Base-by-base conservation (phyloP, 495 filamentous ascomycete genomes). In the Talaromyces adpressus region DNA sequence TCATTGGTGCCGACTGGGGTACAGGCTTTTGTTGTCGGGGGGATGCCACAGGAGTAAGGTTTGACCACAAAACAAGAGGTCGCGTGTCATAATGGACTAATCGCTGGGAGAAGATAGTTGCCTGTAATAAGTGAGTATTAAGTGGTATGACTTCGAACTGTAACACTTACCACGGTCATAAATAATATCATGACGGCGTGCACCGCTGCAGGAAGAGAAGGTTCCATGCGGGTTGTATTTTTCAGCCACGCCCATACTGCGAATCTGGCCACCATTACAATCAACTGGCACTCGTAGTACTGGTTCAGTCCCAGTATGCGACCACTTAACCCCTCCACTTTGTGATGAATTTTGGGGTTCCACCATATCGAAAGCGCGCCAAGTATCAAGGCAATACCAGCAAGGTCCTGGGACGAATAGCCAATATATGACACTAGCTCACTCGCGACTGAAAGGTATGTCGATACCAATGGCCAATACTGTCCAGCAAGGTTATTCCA, bases 281-380 rank as follows among this genome's bases (percentile, higher is more conserved):
- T 75, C 18, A 83, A 68, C 64, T 94, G 90, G 16, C 85, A 79
- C 58, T 83, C 78, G 68, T 93, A 91, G 78, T 89, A 91, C 60
- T 87, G 81, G 6, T 74, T 72, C 11, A 89, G 79, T 0, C 91
- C 89, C 9, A 77, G 73, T 61, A 93, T 83, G 61, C 87, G 85
- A 29, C 80, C 85, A 47, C 79, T 81, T 66, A 85, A 80, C 23
- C 87, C 85, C 60, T 82, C 79, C n/a, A 85, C 75, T 67, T 85
- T 85, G 65, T 88, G 74, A 64, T 81, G 80, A 68, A 91, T 79
- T 61, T 82, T 83, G 6, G 89, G 89, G 65, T 92, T 93, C 89
- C 90, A 96, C 85, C 88, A 92, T 12, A 87, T 71, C 2, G 87
- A 82, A 6, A 84, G 66, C 27, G 88, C 64, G 25, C 83, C 84